Evolutionary conservation across 192 early-diverging fungal genomes (phyloP).

Genomic region (Gigaspora rosea): DNA sequence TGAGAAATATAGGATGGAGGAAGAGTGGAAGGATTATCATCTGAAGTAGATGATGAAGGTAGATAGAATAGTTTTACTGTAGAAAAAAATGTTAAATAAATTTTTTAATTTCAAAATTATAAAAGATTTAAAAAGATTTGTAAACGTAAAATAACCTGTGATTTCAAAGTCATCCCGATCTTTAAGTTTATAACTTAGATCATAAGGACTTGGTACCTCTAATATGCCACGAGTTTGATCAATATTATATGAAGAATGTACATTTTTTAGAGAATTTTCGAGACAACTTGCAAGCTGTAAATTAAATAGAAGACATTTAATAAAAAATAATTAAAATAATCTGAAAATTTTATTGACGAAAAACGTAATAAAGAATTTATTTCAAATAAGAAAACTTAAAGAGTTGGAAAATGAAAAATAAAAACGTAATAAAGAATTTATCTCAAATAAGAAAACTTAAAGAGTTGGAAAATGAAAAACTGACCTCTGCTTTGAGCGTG

Average conservation of each 20-base stretch:
- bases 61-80: constrained; percentile 3
- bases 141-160: neutral
- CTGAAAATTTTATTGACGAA: neutral
- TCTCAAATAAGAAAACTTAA: neutral
- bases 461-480: neutral
- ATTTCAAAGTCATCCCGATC: neutral
- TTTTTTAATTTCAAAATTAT: neutral
- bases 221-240: neutral
- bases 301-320: neutral
- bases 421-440: neutral
- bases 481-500: neutral
- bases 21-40: neutral
- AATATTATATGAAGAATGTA: neutral
- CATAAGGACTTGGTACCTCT: neutral
- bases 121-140: neutral
- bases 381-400: neutral
- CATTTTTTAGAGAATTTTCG: neutral
- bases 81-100: neutral
- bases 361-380: neutral
- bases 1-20: neutral
- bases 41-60: neutral
- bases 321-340: neutral
- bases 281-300: neutral
- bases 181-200: neutral
- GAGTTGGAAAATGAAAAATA: neutral